A percentile compares a stretch with the other conserved stretches of the same genome.
These are phyloP conservation scores for Pseudonitzschia multiseries DNA, from an alignment of 108 stramenopile genomes.

Conservation along the genomic window DNA sequence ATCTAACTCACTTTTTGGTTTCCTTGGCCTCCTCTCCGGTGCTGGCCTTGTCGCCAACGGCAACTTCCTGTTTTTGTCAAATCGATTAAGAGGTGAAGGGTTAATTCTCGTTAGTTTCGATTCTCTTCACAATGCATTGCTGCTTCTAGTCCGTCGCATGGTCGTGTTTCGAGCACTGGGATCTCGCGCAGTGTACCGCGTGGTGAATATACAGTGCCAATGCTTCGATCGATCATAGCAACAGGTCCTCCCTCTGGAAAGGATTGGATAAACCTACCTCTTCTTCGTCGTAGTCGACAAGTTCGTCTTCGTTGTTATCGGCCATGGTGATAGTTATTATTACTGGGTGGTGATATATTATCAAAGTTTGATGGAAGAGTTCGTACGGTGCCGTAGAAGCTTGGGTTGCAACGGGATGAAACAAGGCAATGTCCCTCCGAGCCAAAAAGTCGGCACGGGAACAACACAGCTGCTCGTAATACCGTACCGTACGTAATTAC, in stretches of 20 bases:
- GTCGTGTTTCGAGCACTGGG: too few relatives aligned
- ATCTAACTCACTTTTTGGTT: constrained; percentile 84
- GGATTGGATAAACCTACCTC: constrained; percentile 42
- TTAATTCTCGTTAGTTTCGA: neutral
- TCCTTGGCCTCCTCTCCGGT: constrained; percentile 61
- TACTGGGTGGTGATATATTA: neutral
- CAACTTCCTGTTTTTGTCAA: constrained; percentile 46
- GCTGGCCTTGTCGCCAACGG: constrained; percentile 61
- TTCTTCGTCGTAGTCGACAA: constrained; percentile 91
- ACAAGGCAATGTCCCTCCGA: too few relatives aligned
- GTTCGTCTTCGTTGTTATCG: constrained; percentile 79
- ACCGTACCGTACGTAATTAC: too few relatives aligned
- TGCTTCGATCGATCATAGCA: neutral
- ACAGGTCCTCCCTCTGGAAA: neutral
- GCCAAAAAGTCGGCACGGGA: too few relatives aligned
- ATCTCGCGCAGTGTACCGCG: too few relatives aligned
- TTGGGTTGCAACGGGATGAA: too few relatives aligned
- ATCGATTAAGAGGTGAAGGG: neutral
- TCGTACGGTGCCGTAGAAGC: too few relatives aligned
- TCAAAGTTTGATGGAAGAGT: too few relatives aligned
- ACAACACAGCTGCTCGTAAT: too few relatives aligned
- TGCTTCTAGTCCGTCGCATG: neutral
- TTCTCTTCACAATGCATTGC: neutral
- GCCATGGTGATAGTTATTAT: constrained; percentile 52
- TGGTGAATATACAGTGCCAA: too few relatives aligned